These are phyloP conservation scores for Eucalyptus sp. DNA, from an alignment of 345 rosid species.

Conservation along the genomic window DNA sequence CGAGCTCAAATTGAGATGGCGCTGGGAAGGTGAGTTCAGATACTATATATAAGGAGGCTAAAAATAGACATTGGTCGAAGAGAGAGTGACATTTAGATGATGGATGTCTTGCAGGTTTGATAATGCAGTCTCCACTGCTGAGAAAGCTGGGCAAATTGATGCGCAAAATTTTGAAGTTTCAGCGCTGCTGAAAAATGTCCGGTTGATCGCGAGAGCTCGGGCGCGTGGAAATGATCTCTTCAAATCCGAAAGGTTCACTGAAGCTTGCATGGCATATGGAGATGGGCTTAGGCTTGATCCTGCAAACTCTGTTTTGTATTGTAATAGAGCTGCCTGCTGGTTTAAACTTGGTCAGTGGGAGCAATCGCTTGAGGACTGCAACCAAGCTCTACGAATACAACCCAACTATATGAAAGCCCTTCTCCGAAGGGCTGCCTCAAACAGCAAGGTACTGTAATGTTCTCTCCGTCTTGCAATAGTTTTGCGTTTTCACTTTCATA, in stretches of 20 bases:
- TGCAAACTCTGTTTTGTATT: constrained; percentile 61
- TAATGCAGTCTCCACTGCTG: constrained; percentile 65
- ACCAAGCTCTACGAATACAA: constrained; percentile 55
- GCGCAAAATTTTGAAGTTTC: constrained; percentile 56
- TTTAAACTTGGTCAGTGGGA: constrained; percentile 78
- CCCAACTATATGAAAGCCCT: constrained; percentile 77
- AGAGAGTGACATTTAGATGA: constrained; percentile 18
- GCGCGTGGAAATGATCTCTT: constrained; percentile 85
- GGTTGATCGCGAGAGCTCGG: constrained; percentile 57
- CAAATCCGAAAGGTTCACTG: constrained; percentile 92
- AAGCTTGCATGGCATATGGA: constrained; percentile 82
- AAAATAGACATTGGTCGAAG: neutral
- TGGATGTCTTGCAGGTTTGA: constrained; percentile 82
- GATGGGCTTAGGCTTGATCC: constrained; percentile 90
- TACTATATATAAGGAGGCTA: neutral
- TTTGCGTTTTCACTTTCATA: neutral
- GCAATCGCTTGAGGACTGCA: constrained; percentile 70
- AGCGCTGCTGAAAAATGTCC: constrained; percentile 51
- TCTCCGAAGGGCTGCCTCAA: constrained; percentile 80
- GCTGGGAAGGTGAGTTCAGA: constrained; percentile 74
- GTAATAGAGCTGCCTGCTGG: constrained; percentile 94
- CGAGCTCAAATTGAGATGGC: constrained; percentile 87
- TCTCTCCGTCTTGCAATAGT: neutral
- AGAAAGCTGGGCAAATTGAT: constrained; percentile 72
- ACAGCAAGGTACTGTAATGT: constrained; percentile 45